These are phyloP conservation scores for Mucor indicus DNA, from an alignment of 371 early-diverging fungal genomes.

Conservation along the genomic window DNA sequence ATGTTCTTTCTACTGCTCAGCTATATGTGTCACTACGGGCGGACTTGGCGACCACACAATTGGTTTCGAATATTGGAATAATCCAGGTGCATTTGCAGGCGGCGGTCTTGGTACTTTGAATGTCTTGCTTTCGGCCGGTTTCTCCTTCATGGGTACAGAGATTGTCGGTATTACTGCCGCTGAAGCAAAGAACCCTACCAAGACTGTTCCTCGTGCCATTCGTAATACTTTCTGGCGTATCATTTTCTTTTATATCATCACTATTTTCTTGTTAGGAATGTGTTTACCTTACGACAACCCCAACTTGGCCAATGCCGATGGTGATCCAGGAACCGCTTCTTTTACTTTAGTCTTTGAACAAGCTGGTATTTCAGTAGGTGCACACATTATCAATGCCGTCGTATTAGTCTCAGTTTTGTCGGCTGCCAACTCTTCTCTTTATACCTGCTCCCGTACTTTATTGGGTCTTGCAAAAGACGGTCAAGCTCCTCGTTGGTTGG, in stretches of 20 bases:
- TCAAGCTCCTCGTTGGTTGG: conserved; percentile 60
- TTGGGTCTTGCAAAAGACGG: conserved; percentile 63
- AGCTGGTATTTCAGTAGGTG: conserved; percentile 64
- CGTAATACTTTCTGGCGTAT: conserved; percentile 74
- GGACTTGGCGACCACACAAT: conserved; percentile 57
- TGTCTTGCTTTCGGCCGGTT: conserved; percentile 74
- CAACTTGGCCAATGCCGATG: conserved; percentile 43
- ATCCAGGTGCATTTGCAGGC: conserved; percentile 73
- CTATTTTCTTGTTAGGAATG: conserved; percentile 70
- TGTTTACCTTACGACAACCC: conserved; percentile 57
- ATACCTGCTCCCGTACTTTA: conserved; percentile 65
- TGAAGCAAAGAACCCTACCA: conserved; percentile 69
- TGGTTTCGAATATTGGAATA: conserved; percentile 71
- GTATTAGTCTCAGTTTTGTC: conserved; percentile 67
- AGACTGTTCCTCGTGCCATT: conserved; percentile 72
- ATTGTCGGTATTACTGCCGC: conserved; percentile 74
- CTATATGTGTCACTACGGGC: conserved; percentile 63
- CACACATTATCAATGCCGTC: conserved; percentile 69
- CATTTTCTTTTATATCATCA: conserved; percentile 62
- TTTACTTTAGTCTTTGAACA: conserved; percentile 65
- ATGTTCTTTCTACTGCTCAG: too few relatives aligned
- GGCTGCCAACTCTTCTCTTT: conserved; percentile 70
- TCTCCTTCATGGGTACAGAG: conserved; percentile 83
- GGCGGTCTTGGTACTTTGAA: conserved; percentile 67
- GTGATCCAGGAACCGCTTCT: conserved; percentile 56